Conservation (phyloP, 352 stramenopile species). For the Nothophytophthora sp. region DNA sequence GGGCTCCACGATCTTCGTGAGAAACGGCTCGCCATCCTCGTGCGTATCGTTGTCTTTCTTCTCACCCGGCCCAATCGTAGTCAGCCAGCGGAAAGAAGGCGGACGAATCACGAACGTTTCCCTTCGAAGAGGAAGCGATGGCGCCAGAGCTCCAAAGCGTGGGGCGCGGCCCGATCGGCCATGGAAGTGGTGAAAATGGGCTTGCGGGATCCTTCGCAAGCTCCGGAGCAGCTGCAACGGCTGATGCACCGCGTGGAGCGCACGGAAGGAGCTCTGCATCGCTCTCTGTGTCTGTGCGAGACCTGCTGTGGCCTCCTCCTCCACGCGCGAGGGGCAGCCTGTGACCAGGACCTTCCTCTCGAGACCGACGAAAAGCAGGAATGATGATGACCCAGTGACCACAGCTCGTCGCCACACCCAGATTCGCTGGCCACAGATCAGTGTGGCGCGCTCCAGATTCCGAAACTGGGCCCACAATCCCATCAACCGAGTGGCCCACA, state of each 20-base stretch:
- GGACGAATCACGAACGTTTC: conserved; percentile 6
- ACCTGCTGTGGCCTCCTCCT: neutral
- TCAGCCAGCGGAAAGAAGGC: conserved; percentile 19
- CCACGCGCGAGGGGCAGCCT: too few species aligned
- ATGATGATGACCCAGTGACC: too few species aligned
- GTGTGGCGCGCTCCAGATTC: too few species aligned
- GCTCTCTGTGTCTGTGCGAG: neutral
- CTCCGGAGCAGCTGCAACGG: conserved; percentile 6
- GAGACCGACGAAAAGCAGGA: too few species aligned
- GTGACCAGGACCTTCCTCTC: too few species aligned
- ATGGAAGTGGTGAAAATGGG: too few species aligned
- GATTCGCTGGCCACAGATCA: too few species aligned
- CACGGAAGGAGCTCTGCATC: conserved; percentile 30
- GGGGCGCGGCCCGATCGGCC: too few species aligned
- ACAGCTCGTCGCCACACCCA: too few species aligned
- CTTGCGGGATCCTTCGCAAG: conserved; percentile 4
- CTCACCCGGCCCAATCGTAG: conserved; percentile 6
- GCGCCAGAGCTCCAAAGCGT: neutral
- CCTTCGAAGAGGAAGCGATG: neutral
- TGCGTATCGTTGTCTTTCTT: neutral
- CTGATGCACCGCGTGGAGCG: conserved; percentile 10
- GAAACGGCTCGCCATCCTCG: conserved; percentile 33
- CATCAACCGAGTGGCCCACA: too few species aligned
- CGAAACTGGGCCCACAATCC: too few species aligned
- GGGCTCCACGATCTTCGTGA: conserved; percentile 40